Evolutionary conservation across 345 rosid genomes (phyloP).

Genomic region (Syzygium jambos): DNA sequence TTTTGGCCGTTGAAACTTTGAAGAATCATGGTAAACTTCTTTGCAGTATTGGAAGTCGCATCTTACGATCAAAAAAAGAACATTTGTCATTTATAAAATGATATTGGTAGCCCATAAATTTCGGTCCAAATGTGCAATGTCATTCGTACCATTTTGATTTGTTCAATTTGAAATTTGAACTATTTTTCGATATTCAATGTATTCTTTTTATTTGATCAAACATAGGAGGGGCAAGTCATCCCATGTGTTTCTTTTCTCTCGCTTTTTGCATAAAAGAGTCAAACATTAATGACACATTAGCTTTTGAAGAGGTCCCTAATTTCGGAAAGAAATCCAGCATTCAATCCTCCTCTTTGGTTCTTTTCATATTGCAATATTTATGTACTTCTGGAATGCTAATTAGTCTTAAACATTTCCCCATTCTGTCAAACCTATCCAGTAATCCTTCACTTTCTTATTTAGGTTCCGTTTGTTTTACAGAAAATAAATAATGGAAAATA

Average conservation of each 20-base stretch:
- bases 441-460: neutral
- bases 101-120: no score
- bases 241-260: neutral
- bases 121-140: no score
- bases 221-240: neutral
- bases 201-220: no score
- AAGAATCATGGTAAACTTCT: no score
- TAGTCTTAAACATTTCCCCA: neutral
- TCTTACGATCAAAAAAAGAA: no score
- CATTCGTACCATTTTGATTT: no score
- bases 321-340: neutral
- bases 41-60: no score
- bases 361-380: neutral
- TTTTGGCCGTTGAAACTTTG: neutral
- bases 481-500: no score
- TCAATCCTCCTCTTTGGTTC: neutral
- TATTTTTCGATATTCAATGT: no score
- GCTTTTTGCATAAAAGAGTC: neutral
- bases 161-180: no score
- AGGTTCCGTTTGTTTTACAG: rapidly evolving
- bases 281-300: neutral
- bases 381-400: no score
- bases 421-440: neutral
- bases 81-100: no score
- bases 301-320: neutral